phyloP scores from a whole-genome alignment of 2,329 filamentous ascomycete species.

The Reticulascus tulasneorum region DNA sequence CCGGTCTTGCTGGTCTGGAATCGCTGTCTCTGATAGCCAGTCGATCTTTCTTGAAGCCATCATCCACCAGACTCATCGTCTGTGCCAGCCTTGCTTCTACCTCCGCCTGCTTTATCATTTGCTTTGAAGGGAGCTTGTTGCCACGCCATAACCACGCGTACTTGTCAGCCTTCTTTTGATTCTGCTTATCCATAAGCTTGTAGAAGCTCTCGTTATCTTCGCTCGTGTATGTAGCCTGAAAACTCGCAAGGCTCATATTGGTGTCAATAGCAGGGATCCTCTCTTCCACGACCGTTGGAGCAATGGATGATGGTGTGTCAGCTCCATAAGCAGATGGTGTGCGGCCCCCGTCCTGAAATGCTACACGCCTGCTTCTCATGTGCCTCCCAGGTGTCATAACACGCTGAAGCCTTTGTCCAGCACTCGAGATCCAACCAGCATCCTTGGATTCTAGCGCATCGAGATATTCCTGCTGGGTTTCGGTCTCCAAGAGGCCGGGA shows the following conservation, averaged over 20 bases:
- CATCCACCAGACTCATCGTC: constrained; percentile 45
- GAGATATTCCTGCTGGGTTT: constrained; percentile 87
- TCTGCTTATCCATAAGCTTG: constrained; percentile 84
- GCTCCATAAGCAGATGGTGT: constrained; percentile 67
- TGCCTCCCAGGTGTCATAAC: constrained; percentile 75
- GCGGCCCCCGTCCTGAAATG: constrained; percentile 28
- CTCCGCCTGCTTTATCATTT: constrained; percentile 65
- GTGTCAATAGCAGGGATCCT: constrained; percentile 58
- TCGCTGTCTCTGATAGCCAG: constrained; percentile 64
- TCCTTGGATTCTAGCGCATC: constrained; percentile 86
- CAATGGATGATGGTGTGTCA: constrained; percentile 67
- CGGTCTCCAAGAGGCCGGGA: constrained; percentile 79
- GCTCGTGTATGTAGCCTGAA: constrained; percentile 91
- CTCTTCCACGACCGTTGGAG: constrained; percentile 29
- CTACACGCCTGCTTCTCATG: constrained; percentile 22
- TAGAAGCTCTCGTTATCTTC: constrained; percentile 99
- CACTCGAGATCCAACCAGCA: constrained; percentile 78
- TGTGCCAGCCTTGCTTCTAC: constrained; percentile 50
- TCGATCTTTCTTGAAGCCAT: constrained; percentile 53
- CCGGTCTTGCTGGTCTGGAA: constrained; percentile 70
- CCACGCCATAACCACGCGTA: constrained; percentile 85
- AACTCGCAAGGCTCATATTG: constrained; percentile 76
- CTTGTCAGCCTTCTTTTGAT: constrained; percentile 76
- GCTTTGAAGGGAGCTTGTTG: constrained; percentile 82
- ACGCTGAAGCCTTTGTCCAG: constrained; percentile 65